These are phyloP conservation scores for Cutaneotrichosporon cutaneum DNA, from an alignment of 1,284 basidiomycete genomes.

Conservation along the genomic window DNA sequence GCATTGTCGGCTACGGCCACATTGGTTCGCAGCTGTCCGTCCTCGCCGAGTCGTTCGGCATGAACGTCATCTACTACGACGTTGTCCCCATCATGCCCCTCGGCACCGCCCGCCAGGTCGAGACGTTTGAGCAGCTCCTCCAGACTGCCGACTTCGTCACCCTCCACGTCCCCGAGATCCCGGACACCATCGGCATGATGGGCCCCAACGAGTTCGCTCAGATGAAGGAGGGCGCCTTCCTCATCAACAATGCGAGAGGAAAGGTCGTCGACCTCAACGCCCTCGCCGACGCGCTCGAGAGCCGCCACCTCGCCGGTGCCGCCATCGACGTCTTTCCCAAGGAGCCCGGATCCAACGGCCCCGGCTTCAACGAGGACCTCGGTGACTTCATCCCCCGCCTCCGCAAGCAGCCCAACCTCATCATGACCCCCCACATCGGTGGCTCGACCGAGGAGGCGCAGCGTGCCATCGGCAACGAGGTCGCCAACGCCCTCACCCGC, in stretches of 20 bases:
- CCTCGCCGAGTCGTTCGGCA: constrained; percentile 92
- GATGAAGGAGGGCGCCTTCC: constrained; percentile 94
- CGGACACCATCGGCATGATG: constrained; percentile 96
- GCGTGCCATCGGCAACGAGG: constrained; percentile 94
- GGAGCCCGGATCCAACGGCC: constrained; percentile 88
- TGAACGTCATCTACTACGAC: constrained; percentile 95
- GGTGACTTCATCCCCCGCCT: constrained; percentile 77
- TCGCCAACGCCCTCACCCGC: constrained; percentile 76
- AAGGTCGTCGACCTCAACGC: constrained; percentile 93
- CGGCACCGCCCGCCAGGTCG: constrained; percentile 86
- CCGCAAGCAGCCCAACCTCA: constrained; percentile 76
- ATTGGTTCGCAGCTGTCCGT: constrained; percentile 98
- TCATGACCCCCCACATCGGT: constrained; percentile 97
- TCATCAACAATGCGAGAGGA: constrained; percentile 97
- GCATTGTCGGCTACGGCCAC: constrained; percentile 98
- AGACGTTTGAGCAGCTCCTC: constrained; percentile 76
- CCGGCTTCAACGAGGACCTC: constrained; percentile 75
- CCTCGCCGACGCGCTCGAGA: constrained; percentile 75
- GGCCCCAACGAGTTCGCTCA: constrained; percentile 69
- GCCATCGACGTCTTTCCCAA: constrained; percentile 93
- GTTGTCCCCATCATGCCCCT: constrained; percentile 97
- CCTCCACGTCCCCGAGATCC: constrained; percentile 93
- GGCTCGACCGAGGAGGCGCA: constrained; percentile 99
- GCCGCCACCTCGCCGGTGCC: constrained; percentile 85
- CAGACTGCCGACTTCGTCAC: constrained; percentile 86